Base-by-base conservation (phyloP, 2,329 filamentous ascomycete species). In the Verticillium nonalfalfae region DNA sequence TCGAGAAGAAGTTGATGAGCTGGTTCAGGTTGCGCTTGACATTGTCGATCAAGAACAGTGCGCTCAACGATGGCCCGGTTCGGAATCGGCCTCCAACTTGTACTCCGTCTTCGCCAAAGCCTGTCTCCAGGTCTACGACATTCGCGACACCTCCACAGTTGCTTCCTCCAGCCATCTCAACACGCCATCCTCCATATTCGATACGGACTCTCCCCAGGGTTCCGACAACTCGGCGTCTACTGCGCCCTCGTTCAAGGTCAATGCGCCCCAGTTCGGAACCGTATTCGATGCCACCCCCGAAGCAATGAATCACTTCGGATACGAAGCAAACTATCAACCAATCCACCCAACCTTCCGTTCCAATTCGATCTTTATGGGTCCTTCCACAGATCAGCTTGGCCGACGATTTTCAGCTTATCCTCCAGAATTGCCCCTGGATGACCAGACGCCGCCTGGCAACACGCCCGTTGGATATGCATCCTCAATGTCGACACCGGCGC, bases 31-130 rank as follows among this genome's bases (percentile, higher is more conserved):
- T 21, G 90, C 91, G 0, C 79, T 97, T 62, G 89, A 93, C 59
- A 89, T 90, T 4, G 89, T 98, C 63, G 84, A 88, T 62, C 85
- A 89, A 61, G 39, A 50, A 9, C 40, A 33, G n/a, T 93, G 91
- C 61, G 90, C 90, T 0, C 90, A 94, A 69, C 84, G 93, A 63
- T 98, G 95, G 95, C 95, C 95, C 0, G 95, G 94, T 11, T 93
- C 94, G 1, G 85, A 88, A 45, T 90, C 92, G 15, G 93, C 93
- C 3, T 87, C 91, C 10, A 86, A 95, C 67, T 84, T 98, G 13
- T 98, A 97, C 71, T 82, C 85, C n/a, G 93, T 91, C 65, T 85
- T 99, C 58, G 89, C 94, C 57, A 86, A 85, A 62, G 93, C 93
- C 13, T 96, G 93, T 69, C 79, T 98, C 69, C 93, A 91, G 72